phyloP scores from a whole-genome alignment of 768 basidiomycete species.

The Tylopilus sp. region DNA sequence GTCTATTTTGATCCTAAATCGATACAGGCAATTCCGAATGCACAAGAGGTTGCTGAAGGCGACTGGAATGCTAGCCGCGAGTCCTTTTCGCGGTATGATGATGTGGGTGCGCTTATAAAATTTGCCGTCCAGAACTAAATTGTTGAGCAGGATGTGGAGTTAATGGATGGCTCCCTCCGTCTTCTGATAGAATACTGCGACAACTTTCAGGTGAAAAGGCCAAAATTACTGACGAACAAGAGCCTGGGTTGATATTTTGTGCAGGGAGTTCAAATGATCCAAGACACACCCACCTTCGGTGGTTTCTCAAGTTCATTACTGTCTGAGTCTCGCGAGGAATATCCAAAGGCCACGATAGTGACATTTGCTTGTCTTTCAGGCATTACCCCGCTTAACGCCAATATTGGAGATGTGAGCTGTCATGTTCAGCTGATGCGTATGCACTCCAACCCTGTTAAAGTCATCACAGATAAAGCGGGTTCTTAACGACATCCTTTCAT shows the following conservation, averaged over 20 bases:
- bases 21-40: slow-evolving; percentile 60
- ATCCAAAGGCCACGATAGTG: slow-evolving; percentile 56
- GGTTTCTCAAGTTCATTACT: slow-evolving; percentile 61
- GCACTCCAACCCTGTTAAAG: slow-evolving; percentile 25
- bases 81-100: slow-evolving; percentile 49
- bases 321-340: slow-evolving; percentile 62
- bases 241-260: no score
- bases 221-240: not conserved
- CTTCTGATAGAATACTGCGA: slow-evolving; percentile 73
- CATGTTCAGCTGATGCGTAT: not conserved
- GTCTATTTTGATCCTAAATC: slow-evolving; percentile 62
- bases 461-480: slow-evolving; percentile 37
- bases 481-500: slow-evolving; percentile 61
- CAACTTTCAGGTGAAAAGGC: slow-evolving; percentile 54
- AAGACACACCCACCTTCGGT: slow-evolving; percentile 62
- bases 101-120: slow-evolving; percentile 38
- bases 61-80: slow-evolving; percentile 57
- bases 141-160: slow-evolving; percentile 47
- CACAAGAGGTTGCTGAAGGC: slow-evolving; percentile 44
- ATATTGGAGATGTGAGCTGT: slow-evolving; percentile 44
- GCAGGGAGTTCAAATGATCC: slow-evolving; percentile 68
- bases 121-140: not conserved
- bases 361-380: slow-evolving; percentile 57
- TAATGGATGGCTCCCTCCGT: slow-evolving; percentile 70
- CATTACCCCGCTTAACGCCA: slow-evolving; percentile 30